Evolutionary conservation across 2,329 filamentous ascomycete genomes (phyloP).

Genomic region (Dryadomyces sulphureus): DNA sequence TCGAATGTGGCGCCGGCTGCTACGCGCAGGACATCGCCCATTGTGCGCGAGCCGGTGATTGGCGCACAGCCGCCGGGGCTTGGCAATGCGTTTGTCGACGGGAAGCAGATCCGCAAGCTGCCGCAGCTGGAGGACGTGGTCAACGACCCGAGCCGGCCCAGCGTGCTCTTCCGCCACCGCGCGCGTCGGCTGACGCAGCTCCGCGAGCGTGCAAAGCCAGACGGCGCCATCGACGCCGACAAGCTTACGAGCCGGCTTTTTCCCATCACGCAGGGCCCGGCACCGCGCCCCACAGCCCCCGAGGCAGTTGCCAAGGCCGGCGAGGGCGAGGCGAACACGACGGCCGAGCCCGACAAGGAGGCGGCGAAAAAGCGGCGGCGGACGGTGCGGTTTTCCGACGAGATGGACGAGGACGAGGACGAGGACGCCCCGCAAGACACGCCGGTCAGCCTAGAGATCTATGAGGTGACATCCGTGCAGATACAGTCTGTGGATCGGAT

Average conservation of each 20-base stretch:
- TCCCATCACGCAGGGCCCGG: constrained; percentile 15
- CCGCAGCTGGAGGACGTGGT: constrained; percentile 22
- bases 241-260: constrained; percentile 13
- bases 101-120: neutral
- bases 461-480: neutral
- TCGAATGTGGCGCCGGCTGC: neutral
- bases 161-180: constrained; percentile 25
- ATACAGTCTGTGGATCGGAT: neutral
- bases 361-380: neutral
- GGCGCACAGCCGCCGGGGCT: neutral
- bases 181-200: constrained; percentile 26
- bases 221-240: constrained; percentile 22
- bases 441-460: neutral
- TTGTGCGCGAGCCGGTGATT: neutral
- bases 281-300: no score
- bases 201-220: constrained; percentile 26
- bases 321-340: neutral
- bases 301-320: no score
- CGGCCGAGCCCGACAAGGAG: neutral
- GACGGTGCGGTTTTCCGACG: neutral
- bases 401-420: neutral
- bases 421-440: no score
- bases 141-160: constrained; percentile 25
- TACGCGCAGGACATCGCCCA: neutral
- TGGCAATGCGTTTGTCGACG: neutral